phyloP scores from a whole-genome alignment of 805 yeast species.

The Nakazawaea siamensis region DNA sequence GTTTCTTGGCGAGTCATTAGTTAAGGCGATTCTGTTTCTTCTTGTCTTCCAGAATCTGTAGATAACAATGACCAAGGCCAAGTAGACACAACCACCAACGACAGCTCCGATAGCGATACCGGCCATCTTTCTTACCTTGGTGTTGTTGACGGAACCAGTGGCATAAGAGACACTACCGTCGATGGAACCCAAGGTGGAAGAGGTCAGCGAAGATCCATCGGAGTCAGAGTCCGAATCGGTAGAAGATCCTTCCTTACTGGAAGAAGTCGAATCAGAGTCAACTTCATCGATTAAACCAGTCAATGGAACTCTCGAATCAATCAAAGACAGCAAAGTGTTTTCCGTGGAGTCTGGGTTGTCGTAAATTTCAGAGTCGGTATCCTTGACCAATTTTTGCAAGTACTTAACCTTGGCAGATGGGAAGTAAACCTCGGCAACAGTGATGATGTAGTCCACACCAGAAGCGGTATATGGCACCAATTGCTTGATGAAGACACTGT shows the following conservation, averaged over 20 bases:
- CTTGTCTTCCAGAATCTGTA: constrained; percentile 32
- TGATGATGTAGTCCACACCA: constrained; percentile 56
- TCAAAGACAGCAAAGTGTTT: constrained; percentile 50
- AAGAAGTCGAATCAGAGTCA: constrained; percentile 6
- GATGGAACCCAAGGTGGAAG: constrained; percentile 5
- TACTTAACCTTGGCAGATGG: constrained; percentile 44
- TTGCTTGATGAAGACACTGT: constrained; percentile 51
- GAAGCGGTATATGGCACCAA: constrained; percentile 68
- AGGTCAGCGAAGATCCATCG: constrained; percentile 6
- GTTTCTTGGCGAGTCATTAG: constrained; percentile 9
- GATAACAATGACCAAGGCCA: constrained; percentile 48
- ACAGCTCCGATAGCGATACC: constrained; percentile 83
- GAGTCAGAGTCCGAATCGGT: background rate
- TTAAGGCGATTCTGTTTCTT: constrained; percentile 11
- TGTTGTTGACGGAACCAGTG: background rate
- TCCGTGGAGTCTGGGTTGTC: constrained; percentile 47
- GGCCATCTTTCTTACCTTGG: constrained; percentile 39
- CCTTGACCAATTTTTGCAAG: constrained; percentile 41
- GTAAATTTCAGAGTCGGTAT: constrained; percentile 53
- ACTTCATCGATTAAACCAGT: constrained; percentile 28
- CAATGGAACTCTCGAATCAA: constrained; percentile 64
- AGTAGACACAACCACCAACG: constrained; percentile 63
- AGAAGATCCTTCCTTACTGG: constrained; percentile 8
- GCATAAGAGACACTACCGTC: constrained; percentile 3
- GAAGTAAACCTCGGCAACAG: constrained; percentile 84